Evolutionary conservation across 148 eudicot species (phyloP).

Genomic region (Cornus controversa): DNA sequence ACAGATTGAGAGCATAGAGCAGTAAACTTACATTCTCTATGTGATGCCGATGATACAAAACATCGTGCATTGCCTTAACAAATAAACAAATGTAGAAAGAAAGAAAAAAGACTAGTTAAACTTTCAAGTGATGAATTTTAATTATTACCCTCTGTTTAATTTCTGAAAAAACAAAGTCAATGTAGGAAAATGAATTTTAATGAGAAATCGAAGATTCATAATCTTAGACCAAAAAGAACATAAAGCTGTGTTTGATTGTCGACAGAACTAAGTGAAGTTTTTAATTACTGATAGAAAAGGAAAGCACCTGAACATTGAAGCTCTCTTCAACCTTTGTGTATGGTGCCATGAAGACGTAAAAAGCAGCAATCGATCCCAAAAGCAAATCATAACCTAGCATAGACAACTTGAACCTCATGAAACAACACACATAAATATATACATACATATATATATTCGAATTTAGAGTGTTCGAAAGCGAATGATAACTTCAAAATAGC

Average conservation of each 20-base stretch:
- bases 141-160: no score
- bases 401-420: conserved; percentile 9
- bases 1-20: background rate
- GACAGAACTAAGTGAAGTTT: background rate
- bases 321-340: conserved; percentile 99
- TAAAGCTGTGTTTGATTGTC: background rate
- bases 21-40: conserved; percentile 55
- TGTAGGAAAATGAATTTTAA: no score
- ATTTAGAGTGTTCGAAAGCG: background rate
- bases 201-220: background rate
- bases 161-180: background rate
- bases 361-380: conserved; percentile 80
- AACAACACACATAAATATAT: background rate
- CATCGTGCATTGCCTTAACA: conserved; percentile 91
- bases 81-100: conserved; percentile 1
- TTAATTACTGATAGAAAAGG: no score
- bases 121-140: no score
- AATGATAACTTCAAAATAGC: background rate
- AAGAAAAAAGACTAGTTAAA: conserved; percentile 7
- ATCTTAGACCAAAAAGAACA: background rate
- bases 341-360: conserved; percentile 78
- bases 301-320: conserved; percentile 86
- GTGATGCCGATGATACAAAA: conserved; percentile 76
- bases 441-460: background rate
- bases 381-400: conserved; percentile 73